A percentile compares a stretch with the other conserved stretches of the same genome.
phyloP scores from a whole-genome alignment of 2,329 filamentous ascomycete genomes.

The Fonsecaea nubica region DNA sequence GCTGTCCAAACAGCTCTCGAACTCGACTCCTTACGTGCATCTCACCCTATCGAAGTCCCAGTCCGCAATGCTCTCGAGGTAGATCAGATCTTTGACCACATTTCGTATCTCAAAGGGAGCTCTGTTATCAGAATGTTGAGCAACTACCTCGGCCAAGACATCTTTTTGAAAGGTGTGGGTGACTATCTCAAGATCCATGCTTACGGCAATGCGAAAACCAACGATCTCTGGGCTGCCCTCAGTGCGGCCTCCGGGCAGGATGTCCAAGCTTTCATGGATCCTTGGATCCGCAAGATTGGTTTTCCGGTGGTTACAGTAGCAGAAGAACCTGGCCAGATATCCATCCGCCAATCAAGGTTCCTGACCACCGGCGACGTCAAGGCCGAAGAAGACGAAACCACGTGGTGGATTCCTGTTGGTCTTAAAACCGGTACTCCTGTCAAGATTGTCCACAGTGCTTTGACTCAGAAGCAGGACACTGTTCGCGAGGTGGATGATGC shows the following conservation, averaged over 20 bases:
- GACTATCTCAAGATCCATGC: constrained; percentile 87
- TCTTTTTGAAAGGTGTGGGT: constrained; percentile 87
- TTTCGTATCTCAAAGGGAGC: constrained; percentile 95
- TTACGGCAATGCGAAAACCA: constrained; percentile 87
- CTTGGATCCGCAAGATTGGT: constrained; percentile 95
- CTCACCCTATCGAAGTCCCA: constrained; percentile 94
- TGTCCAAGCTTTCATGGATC: constrained; percentile 84
- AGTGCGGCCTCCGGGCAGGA: constrained; percentile 87
- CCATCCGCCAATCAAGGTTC: constrained; percentile 85
- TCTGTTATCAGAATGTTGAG: constrained; percentile 97
- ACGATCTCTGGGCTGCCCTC: constrained; percentile 87
- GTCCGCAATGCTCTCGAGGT: constrained; percentile 93
- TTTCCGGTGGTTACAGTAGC: constrained; percentile 88
- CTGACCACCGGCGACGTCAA: constrained; percentile 89
- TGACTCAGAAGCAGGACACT: constrained; percentile 78
- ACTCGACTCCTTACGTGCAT: constrained; percentile 87
- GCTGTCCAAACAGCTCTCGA: constrained; percentile 89
- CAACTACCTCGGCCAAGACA: constrained; percentile 83
- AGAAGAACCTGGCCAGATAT: constrained; percentile 82
- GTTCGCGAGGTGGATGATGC: constrained; percentile 71
- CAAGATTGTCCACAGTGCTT: constrained; percentile 68
- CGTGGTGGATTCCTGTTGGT: constrained; percentile 94
- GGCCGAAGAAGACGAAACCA: constrained; percentile 86
- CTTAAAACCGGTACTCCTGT: constrained; percentile 76
- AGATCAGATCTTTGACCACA: constrained; percentile 96